A percentile compares a stretch with the other conserved stretches of the same genome.
Evolutionary conservation across 768 basidiomycete genomes (phyloP).

Genomic region (Daedaleopsis nitida): DNA sequence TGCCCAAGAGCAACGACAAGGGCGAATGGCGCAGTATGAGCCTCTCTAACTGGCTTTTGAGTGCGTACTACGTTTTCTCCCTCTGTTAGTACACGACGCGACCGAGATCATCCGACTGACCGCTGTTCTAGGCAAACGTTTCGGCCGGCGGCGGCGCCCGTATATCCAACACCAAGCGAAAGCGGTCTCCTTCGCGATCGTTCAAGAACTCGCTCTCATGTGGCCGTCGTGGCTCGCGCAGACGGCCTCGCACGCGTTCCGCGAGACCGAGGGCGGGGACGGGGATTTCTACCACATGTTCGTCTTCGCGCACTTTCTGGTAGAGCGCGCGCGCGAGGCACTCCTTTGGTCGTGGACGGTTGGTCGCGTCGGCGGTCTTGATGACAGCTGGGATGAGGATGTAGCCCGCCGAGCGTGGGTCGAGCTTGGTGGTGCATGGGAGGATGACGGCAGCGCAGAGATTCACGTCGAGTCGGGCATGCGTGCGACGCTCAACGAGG

Average conservation of each 20-base stretch:
- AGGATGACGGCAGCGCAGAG: conserved; percentile 9
- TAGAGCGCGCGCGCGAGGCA: conserved; percentile 40
- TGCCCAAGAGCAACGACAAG: conserved; percentile 23
- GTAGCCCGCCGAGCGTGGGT: conserved; percentile 30
- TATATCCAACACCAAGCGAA: conserved; percentile 45
- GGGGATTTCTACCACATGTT: conserved; percentile 38
- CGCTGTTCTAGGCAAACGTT: conserved; percentile 34
- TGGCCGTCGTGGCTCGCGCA: conserved; percentile 34
- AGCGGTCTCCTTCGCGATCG: conserved; percentile 33
- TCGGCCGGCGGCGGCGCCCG: conserved; percentile 39
- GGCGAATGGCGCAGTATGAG: conserved; percentile 44
- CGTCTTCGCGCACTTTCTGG: conserved; percentile 33
- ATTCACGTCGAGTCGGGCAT: conserved; percentile 15
- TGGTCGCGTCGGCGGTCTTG: conserved; percentile 30
- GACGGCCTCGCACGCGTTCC: conserved; percentile 36
- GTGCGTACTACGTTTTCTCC: conserved; percentile 23
- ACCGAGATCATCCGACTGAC: not conserved
- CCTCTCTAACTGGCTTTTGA: conserved; percentile 37
- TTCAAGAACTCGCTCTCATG: conserved; percentile 36
- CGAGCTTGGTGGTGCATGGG: conserved; percentile 32
- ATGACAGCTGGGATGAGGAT: conserved; percentile 23
- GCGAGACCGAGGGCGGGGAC: conserved; percentile 31
- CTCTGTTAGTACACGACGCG: not conserved
- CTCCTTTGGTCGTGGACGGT: conserved; percentile 42
- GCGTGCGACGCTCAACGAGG: conserved; percentile 23